phyloP scores from a whole-genome alignment of 805 yeast species.

The Wickerhamiella cacticola region DNA sequence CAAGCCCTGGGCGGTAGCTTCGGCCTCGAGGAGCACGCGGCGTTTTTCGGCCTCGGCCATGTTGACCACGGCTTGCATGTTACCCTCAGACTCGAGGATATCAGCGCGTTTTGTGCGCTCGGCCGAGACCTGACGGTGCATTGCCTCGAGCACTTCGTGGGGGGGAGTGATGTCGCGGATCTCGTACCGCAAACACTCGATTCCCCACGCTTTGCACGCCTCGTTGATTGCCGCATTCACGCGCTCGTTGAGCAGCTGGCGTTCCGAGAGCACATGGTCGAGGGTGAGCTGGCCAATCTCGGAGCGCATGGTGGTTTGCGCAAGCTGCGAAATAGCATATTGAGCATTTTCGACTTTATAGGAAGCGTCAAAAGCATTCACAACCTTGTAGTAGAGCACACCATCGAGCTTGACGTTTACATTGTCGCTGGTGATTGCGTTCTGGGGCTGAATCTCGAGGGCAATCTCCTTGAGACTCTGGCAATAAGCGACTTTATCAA shows the following conservation, averaged over 20 bases:
- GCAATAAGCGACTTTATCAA: slow-evolving; percentile 69
- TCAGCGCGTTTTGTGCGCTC: slow-evolving; percentile 82
- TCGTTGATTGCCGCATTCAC: slow-evolving; percentile 72
- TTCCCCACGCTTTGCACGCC: slow-evolving; percentile 80
- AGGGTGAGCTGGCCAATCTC: slow-evolving; percentile 75
- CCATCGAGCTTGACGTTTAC: slow-evolving; percentile 80
- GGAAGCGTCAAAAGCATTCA: slow-evolving; percentile 73
- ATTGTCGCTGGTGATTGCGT: slow-evolving; percentile 76
- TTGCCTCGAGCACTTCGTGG: slow-evolving; percentile 68
- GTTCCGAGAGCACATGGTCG: slow-evolving; percentile 65
- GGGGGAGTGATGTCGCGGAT: slow-evolving; percentile 86
- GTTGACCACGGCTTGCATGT: slow-evolving; percentile 64
- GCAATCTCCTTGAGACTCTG: slow-evolving; percentile 75
- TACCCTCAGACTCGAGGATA: slow-evolving; percentile 68
- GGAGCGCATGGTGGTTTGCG: slow-evolving; percentile 83
- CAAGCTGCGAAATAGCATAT: slow-evolving; percentile 73
- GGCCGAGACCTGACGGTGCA: slow-evolving; percentile 84
- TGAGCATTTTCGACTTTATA: slow-evolving; percentile 83
- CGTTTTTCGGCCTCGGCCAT: slow-evolving; percentile 75
- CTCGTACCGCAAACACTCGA: slow-evolving; percentile 70
- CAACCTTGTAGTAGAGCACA: slow-evolving; percentile 61
- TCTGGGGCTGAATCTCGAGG: slow-evolving; percentile 72
- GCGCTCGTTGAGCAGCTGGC: slow-evolving; percentile 58
- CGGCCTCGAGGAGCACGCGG: slow-evolving; percentile 68
- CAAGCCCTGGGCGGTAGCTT: slow-evolving; percentile 69